Base-by-base conservation (phyloP, 495 filamentous ascomycete species). In the Pyrenopolyporus hunteri region DNA sequence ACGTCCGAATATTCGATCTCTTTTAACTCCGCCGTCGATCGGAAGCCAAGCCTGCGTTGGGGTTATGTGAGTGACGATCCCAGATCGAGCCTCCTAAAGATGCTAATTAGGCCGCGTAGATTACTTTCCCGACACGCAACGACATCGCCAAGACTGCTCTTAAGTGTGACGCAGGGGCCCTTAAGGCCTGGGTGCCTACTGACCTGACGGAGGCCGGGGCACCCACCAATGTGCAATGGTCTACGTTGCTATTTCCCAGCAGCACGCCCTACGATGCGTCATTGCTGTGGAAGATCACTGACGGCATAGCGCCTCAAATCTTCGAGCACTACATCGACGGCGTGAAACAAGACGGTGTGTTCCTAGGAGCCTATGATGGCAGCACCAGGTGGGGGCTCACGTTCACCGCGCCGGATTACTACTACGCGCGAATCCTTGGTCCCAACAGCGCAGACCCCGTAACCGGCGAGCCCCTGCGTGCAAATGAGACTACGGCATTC, bases 251-350 rank as follows among this genome's bases (percentile, higher is more conserved):
- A 13, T 33, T 72, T 25, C 65, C 64, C 11, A 16, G 1, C 3
- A 4, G 40, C 0, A 65, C 58, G 51, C 64, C 64, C 1, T 69
- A 69, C 47, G 70, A 72, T 35, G 63, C 57, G 11, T 26, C 53
- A 4, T 28, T 72, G 33, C 58, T 72, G 51, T 70, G 49, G 50
- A 70, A 70, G 47, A 23, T 72, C 26, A 42, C 37, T 10, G 53
- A 56, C 28, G 68, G 67, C 37, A 46, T 53, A 3, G 19, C 44
- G 25, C 63, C 63, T 22, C 50, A 64, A 52, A 62, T 67, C 36
- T 67, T 67, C 50, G 72, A 70, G 52, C 68, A 74, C 45, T 73
- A 71, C 22, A n/a, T 73, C 42, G 61, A 57, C n/a, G 68, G 57
- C 14, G 55, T 31, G 19, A 70, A 69, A 54, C 66, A 71, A 49